These are phyloP conservation scores for Firmiana major DNA, from an alignment of 345 rosid species.

Conservation along the genomic window DNA sequence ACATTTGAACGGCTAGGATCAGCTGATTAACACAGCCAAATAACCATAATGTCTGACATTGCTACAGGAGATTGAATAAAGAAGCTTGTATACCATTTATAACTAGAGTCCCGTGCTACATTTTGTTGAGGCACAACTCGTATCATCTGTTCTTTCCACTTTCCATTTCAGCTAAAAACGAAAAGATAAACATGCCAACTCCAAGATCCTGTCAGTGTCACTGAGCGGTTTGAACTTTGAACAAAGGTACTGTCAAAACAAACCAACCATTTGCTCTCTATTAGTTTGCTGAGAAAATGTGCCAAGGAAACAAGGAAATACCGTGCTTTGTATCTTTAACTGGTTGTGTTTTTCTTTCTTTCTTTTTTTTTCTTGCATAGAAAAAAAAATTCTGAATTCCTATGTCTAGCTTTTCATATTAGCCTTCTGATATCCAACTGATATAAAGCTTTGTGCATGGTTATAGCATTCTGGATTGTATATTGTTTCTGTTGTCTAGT, in stretches of 20 bases:
- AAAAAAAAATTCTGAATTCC: neutral
- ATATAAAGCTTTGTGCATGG: neutral
- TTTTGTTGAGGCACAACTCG: neutral
- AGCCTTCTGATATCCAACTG: conserved; percentile 3
- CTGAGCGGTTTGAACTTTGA: conserved; percentile 7
- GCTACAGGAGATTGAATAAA: neutral
- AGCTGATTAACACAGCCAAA: neutral
- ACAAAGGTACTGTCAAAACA: neutral
- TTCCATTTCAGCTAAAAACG: neutral
- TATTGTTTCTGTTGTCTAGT: neutral
- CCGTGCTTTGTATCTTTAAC: neutral
- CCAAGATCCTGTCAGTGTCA: neutral
- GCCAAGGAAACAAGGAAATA: neutral
- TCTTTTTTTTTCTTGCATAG: neutral
- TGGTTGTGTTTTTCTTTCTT: neutral
- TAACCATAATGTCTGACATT: neutral
- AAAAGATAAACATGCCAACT: neutral
- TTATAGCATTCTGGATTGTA: neutral
- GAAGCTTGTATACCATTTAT: neutral
- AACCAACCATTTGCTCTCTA: neutral
- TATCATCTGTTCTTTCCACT: neutral
- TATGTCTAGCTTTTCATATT: neutral
- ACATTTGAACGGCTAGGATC: neutral
- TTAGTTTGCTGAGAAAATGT: neutral
- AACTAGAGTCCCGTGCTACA: neutral